A percentile compares a stretch with the other conserved stretches of the same genome.
Evolutionary conservation across 2,329 filamentous ascomycete genomes (phyloP).

Genomic region (Diaporthe velutina): DNA sequence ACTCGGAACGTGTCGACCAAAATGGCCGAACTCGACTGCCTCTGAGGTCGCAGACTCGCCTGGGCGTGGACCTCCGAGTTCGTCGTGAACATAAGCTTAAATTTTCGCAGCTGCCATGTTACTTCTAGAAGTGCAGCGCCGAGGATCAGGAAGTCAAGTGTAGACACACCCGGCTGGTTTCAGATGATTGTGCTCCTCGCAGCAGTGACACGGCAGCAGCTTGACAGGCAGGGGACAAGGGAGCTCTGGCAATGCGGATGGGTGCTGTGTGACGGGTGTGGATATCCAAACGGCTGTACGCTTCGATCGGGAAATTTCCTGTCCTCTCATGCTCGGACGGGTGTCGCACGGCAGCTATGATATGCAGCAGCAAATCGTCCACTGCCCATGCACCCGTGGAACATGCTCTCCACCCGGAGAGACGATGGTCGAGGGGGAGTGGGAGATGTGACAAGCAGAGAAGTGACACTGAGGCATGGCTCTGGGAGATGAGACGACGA

Average conservation of each 20-base stretch:
- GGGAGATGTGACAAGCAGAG: neutral
- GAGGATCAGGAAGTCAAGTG: conserved; percentile 32
- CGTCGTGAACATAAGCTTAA: conserved; percentile 39
- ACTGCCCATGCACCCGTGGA: conserved; percentile 36
- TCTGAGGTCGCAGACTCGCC: neutral
- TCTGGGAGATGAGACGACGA: neutral
- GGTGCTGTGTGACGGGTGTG: conserved; percentile 44
- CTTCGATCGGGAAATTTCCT: conserved; percentile 50
- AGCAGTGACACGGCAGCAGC: conserved; percentile 49
- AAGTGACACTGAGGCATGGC: conserved; percentile 16
- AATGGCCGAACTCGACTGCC: neutral
- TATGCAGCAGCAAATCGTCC: conserved; percentile 46
- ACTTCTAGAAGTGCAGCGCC: conserved; percentile 34
- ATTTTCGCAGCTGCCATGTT: conserved; percentile 28
- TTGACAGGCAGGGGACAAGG: conserved; percentile 48
- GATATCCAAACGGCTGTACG: conserved; percentile 48
- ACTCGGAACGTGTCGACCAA: neutral
- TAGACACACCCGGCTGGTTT: conserved; percentile 45
- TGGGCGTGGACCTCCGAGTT: conserved; percentile 18
- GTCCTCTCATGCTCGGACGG: conserved; percentile 47
- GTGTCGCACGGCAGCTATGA: conserved; percentile 47
- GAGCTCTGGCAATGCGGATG: conserved; percentile 36
- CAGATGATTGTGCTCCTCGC: conserved; percentile 48
- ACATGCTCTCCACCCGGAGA: conserved; percentile 31
- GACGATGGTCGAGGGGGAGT: conserved; percentile 25